Base-by-base conservation (phyloP, 441 rosid species). In the Croton setiger region DNA sequence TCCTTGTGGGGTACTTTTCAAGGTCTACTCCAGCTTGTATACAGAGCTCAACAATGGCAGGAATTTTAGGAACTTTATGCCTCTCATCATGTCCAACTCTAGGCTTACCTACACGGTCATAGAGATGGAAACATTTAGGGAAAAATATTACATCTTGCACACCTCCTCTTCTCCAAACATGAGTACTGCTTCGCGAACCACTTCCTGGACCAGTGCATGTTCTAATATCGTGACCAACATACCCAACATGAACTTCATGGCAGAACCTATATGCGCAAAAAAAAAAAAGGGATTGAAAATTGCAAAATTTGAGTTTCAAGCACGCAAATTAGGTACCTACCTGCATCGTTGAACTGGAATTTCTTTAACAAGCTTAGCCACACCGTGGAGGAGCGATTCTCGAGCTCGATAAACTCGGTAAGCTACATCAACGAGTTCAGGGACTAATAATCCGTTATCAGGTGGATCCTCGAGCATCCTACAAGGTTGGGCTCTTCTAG, bases 11-110 rank as follows among this genome's bases (percentile, higher is more conserved):
- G 76, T 77, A 82, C 53, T 82, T 87, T 66, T 81, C 84, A 7
- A 89, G 79, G 78, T 90, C 85, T 15, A 88, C 78, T 0, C 98
- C 97, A 17, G 96, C 91, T 75, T 93, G 97, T 65, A 87, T 73
- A 70, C 96, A 93, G 60, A 93, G 81, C 85, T 90, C 97, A 3
- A 90, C 66, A 74, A 93, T 83, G 49, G 96, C 91, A 31, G 92
- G 87, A 67, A 90, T 75, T 56, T 73, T 81, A 0, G 83, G 89
- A 36, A 85, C 76, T 0, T 20, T 67, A 36, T 60, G 85, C 76
- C 79, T 83, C 75, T 87, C 91, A 12, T 85, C 77, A 62, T 89
- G 96, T 20, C 76, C 75, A 48, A 90, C 89, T 79, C 94, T 86
- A 0, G 91, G 86, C 72, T 83, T 89, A 60, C 94, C 85, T 59